Conservation (phyloP, 1,139 yeast genomes). For the Neolecta irregularis region DNA sequence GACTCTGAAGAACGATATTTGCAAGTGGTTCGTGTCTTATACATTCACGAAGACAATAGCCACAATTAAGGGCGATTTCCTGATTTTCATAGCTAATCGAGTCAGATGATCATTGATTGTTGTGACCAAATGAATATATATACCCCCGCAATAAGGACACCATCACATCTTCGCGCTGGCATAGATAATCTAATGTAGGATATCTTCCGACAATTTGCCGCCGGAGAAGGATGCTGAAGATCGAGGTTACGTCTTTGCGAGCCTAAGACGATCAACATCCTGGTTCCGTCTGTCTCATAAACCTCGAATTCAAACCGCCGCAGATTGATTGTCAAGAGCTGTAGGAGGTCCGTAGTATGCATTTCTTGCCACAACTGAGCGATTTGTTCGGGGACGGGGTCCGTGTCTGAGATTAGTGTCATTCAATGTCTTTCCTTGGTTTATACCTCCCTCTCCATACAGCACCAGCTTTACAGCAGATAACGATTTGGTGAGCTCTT, state of each 20-base stretch:
- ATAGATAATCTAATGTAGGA: slow-evolving; percentile 76
- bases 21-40: slow-evolving; percentile 63
- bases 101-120: not conserved
- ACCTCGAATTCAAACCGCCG: slow-evolving; percentile 59
- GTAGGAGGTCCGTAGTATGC: slow-evolving; percentile 54
- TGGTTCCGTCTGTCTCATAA: not conserved
- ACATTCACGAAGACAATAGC: slow-evolving; percentile 73
- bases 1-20: slow-evolving; percentile 37
- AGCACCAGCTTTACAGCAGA: slow-evolving; percentile 52
- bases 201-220: slow-evolving; percentile 62
- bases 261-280: slow-evolving; percentile 24
- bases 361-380: slow-evolving; percentile 56
- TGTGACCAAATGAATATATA: not conserved
- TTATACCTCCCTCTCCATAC: slow-evolving; percentile 50
- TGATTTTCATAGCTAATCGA: slow-evolving; percentile 32
- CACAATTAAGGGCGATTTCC: slow-evolving; percentile 60
- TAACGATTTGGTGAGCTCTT: slow-evolving; percentile 58
- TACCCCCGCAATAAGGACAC: slow-evolving; percentile 50
- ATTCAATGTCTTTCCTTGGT: not conserved
- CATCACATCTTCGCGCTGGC: slow-evolving; percentile 51
- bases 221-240: slow-evolving; percentile 64
- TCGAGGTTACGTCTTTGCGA: slow-evolving; percentile 60
- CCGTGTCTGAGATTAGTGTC: slow-evolving; percentile 8
- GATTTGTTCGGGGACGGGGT: slow-evolving; percentile 39
- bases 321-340: slow-evolving; percentile 42